Conservation (phyloP, 192 early-diverging fungal species). For the Diversispora eburnea region DNA sequence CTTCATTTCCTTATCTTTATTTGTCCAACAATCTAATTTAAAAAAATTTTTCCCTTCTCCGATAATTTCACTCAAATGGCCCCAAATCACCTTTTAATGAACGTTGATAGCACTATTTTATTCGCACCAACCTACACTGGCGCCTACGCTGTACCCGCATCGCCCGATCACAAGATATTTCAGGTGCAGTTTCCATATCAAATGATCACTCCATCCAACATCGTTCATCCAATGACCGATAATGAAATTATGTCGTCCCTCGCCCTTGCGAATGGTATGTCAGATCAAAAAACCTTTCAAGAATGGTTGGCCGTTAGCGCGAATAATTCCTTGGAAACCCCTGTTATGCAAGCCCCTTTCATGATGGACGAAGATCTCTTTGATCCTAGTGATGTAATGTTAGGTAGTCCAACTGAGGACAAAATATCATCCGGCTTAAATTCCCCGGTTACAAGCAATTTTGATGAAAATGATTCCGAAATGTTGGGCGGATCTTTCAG, state of each 20-base stretch:
- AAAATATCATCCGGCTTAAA: constrained; percentile 14
- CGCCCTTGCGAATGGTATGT: constrained; percentile 10
- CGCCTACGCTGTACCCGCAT: constrained; percentile 4
- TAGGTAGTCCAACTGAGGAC: constrained; percentile 18
- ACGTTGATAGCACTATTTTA: constrained; percentile 22
- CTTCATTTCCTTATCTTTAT: constrained; percentile 15
- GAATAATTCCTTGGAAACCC: constrained; percentile 5
- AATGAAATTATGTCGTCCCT: constrained; percentile 27
- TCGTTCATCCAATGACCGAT: constrained; percentile 8
- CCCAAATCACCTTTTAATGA: constrained; percentile 27
- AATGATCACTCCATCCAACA: not conserved
- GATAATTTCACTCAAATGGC: constrained; percentile 8
- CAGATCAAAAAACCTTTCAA: constrained; percentile 19
- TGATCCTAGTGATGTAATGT: constrained; percentile 17
- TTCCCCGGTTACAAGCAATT: constrained; percentile 20
- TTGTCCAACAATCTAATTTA: constrained; percentile 3
- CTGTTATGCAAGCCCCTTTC: constrained; percentile 8
- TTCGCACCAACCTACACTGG: constrained; percentile 5
- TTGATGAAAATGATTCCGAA: constrained; percentile 15
- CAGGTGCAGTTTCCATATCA: constrained; percentile 21
- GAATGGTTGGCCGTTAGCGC: constrained; percentile 11
- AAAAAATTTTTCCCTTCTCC: not conserved
- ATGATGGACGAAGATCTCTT: constrained; percentile 23
- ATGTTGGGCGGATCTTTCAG: constrained; percentile 12
- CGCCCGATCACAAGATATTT: constrained; percentile 10